Percentiles rank a stretch among this genome's conserved stretches.
Evolutionary conservation across 352 stramenopile genomes (phyloP).

Genomic region (Blastocystis sp.): DNA sequence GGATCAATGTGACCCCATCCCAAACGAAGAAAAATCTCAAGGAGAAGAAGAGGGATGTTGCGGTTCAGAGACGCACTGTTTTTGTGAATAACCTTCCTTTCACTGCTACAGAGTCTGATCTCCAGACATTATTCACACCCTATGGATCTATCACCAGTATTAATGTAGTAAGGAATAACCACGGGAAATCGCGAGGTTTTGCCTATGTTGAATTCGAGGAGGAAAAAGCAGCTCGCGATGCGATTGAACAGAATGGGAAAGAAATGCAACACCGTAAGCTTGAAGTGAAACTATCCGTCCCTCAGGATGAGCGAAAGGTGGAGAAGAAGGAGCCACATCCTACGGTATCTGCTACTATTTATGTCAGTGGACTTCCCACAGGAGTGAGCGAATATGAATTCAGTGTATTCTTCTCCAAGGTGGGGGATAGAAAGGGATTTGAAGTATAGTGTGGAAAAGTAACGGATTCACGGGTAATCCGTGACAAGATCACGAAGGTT

Average conservation of each 20-base stretch:
- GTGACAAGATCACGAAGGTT: conserved; percentile 23
- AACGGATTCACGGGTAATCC: conserved; percentile 4
- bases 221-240: conserved; percentile 77
- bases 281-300: conserved; percentile 52
- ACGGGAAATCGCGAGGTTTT: conserved; percentile 47
- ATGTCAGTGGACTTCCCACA: conserved; percentile 24
- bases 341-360: conserved; percentile 17
- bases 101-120: neutral
- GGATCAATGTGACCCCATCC: neutral
- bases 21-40: neutral
- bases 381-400: conserved; percentile 59
- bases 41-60: conserved; percentile 45
- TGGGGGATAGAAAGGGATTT: neutral
- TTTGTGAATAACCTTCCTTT: conserved; percentile 52
- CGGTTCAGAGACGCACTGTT: conserved; percentile 24
- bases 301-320: conserved; percentile 44
- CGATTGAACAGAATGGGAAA: conserved; percentile 79
- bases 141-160: conserved; percentile 1
- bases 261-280: conserved; percentile 69
- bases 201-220: conserved; percentile 78
- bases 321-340: conserved; percentile 25
- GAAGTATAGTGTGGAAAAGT: conserved; percentile 55
- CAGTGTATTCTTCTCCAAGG: conserved; percentile 59
- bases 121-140: neutral
- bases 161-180: conserved; percentile 46